These are phyloP conservation scores for Chalaropsis thielavioides DNA, from an alignment of 2,329 filamentous ascomycete species.

Conservation along the genomic window DNA sequence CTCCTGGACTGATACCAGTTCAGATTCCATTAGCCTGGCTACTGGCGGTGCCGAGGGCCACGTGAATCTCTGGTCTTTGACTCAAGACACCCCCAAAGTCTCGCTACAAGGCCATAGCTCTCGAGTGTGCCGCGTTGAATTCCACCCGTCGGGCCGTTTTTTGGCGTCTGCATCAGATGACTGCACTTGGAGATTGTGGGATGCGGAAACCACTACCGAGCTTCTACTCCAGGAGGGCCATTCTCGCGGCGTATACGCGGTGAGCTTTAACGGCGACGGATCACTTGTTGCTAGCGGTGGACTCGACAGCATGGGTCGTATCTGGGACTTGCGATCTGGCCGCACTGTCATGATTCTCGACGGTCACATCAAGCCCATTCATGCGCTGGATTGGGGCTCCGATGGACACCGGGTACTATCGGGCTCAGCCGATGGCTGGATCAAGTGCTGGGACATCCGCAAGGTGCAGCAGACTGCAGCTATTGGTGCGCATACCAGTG, in stretches of 20 bases:
- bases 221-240: constrained; percentile 86
- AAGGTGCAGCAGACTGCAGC: constrained; percentile 72
- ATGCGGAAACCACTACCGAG: constrained; percentile 72
- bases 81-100: constrained; percentile 68
- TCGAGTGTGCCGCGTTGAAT: constrained; percentile 81
- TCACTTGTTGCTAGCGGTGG: constrained; percentile 85
- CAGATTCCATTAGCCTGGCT: constrained; percentile 66
- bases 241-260: constrained; percentile 78
- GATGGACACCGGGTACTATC: constrained; percentile 90
- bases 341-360: constrained; percentile 93
- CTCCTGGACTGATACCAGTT: constrained; percentile 53
- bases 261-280: constrained; percentile 82
- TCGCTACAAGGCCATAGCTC: constrained; percentile 73
- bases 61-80: constrained; percentile 80
- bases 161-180: constrained; percentile 90
- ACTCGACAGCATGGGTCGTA: constrained; percentile 80
- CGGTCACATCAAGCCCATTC: constrained; percentile 76
- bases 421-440: constrained; percentile 83
- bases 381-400: constrained; percentile 79
- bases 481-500: constrained; percentile 79
- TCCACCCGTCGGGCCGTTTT: constrained; percentile 82
- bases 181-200: constrained; percentile 94
- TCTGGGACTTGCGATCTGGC: constrained; percentile 89
- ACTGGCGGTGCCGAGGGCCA: constrained; percentile 81
- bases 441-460: constrained; percentile 95